phyloP scores from a whole-genome alignment of 2,329 filamentous ascomycete species.

The Cytospora mali region DNA sequence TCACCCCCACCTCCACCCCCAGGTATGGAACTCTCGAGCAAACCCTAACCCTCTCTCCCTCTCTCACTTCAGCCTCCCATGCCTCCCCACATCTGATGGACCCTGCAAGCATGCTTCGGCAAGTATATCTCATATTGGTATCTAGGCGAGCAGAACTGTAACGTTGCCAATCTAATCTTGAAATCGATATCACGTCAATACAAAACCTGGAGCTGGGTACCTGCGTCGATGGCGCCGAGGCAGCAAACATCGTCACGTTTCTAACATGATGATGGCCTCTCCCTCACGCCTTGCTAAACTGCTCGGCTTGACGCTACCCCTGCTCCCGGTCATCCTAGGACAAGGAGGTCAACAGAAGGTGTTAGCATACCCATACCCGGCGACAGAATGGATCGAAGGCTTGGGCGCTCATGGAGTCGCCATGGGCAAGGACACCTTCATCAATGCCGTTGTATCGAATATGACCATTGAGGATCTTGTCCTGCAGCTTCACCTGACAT shows the following conservation, averaged over 20 bases:
- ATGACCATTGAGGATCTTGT: slow-evolving; percentile 41
- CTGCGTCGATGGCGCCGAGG: background rate
- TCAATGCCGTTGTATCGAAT: slow-evolving; percentile 35
- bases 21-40: background rate
- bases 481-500: slow-evolving; percentile 48
- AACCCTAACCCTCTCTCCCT: background rate
- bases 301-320: background rate
- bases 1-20: background rate
- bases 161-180: slow-evolving; percentile 8
- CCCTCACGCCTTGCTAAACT: background rate
- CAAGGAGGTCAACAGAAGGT: slow-evolving; percentile 3
- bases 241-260: background rate
- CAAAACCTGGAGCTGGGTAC: background rate
- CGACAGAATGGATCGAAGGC: slow-evolving; percentile 20
- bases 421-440: slow-evolving; percentile 33
- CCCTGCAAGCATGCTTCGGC: slow-evolving; percentile 5
- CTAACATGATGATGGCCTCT: slow-evolving; percentile 1
- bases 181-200: background rate
- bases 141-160: slow-evolving; percentile 2
- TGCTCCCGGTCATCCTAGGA: background rate
- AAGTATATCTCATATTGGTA: background rate
- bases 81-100: slow-evolving; percentile 1
- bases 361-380: slow-evolving; percentile 7
- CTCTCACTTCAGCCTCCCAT: background rate
- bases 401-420: slow-evolving; percentile 8